Evolutionary conservation across 2,329 filamentous ascomycete species (phyloP).

Genomic region (Alternaria sp.): DNA sequence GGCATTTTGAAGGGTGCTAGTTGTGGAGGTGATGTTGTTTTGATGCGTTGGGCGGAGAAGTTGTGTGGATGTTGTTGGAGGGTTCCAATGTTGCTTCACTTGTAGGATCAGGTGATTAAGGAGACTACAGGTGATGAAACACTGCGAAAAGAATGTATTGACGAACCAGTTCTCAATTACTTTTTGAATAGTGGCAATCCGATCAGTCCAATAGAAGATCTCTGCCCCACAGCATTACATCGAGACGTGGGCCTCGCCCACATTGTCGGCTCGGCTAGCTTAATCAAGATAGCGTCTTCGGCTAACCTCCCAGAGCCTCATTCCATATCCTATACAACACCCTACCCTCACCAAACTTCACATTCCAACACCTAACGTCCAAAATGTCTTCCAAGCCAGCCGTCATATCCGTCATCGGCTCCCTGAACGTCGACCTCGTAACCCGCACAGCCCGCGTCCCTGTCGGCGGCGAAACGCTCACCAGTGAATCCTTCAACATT

Average conservation of each 20-base stretch:
- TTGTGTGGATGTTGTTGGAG: neutral
- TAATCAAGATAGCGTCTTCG: slow-evolving; percentile 7
- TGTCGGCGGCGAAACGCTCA: slow-evolving; percentile 84
- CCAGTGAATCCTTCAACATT: slow-evolving; percentile 76
- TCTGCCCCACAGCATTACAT: neutral
- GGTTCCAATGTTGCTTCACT: no score
- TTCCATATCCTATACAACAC: neutral
- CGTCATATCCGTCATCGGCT: slow-evolving; percentile 83
- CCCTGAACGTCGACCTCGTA: slow-evolving; percentile 93
- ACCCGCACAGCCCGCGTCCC: slow-evolving; percentile 86
- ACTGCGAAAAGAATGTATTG: neutral
- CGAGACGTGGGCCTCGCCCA: neutral
- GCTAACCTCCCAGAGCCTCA: slow-evolving; percentile 3
- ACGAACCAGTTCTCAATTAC: neutral
- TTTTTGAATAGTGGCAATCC: neutral
- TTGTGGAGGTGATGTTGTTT: neutral
- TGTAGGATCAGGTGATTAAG: no score
- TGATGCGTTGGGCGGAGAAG: neutral
- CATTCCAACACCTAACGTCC: neutral
- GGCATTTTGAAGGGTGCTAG: neutral
- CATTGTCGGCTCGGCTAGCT: slow-evolving; percentile 9
- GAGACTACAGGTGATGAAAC: neutral
- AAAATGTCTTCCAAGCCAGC: slow-evolving; percentile 42
- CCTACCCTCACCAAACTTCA: neutral
- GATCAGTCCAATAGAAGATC: neutral